Percentiles rank a stretch among this genome's conserved stretches.
Evolutionary conservation across 208 protist species (phyloP).

Genomic region (Wallacemonas rigidus): DNA sequence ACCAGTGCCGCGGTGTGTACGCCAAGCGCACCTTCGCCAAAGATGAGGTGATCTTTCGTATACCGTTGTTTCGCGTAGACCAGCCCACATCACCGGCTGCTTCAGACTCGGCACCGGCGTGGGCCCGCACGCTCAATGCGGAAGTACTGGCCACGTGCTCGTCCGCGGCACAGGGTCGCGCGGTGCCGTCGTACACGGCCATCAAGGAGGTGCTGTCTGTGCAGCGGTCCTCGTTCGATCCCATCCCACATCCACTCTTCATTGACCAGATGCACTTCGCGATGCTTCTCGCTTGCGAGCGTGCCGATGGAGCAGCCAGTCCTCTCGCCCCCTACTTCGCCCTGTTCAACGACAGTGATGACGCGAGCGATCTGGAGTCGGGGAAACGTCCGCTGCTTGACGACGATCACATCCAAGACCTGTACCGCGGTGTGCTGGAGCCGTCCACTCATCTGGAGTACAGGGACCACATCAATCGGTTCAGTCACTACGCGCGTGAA

Average conservation of each 20-base stretch:
- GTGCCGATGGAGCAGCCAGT: conserved; percentile 40
- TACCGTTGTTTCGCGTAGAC: conserved; percentile 33
- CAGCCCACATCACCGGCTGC: neutral
- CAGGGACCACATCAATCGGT: conserved; percentile 54
- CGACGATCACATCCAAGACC: conserved; percentile 56
- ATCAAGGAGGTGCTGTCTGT: conserved; percentile 35
- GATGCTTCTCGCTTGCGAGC: conserved; percentile 56
- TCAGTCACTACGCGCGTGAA: conserved; percentile 49
- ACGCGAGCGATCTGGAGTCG: neutral
- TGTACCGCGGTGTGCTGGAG: conserved; percentile 65
- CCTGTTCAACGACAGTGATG: conserved; percentile 22
- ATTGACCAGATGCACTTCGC: conserved; percentile 70
- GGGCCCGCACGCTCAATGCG: conserved; percentile 33
- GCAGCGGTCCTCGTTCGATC: conserved; percentile 49
- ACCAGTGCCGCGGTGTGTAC: conserved; percentile 53
- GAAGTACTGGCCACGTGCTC: conserved; percentile 45
- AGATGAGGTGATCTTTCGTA: conserved; percentile 55
- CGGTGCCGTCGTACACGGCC: conserved; percentile 33
- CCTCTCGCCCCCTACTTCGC: conserved; percentile 51
- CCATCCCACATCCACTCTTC: conserved; percentile 60
- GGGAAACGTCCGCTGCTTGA: conserved; percentile 35
- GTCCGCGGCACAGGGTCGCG: conserved; percentile 26
- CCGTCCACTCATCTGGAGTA: conserved; percentile 60
- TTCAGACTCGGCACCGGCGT: neutral
- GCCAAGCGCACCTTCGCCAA: conserved; percentile 38